Base-by-base conservation (phyloP, 352 stramenopile genomes). In the Phytophthora brassicae region DNA sequence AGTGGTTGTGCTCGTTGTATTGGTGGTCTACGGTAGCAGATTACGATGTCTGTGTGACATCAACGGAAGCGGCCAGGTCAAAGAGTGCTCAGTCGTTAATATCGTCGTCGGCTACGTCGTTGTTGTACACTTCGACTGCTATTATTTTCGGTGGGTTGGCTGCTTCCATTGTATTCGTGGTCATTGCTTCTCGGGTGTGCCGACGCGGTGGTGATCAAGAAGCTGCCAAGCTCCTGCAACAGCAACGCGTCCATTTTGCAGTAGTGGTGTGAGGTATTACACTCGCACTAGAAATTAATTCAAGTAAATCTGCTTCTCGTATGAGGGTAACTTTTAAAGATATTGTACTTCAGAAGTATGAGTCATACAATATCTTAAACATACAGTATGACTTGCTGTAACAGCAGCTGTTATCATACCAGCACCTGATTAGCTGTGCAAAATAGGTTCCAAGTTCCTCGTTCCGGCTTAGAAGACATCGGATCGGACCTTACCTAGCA, bases 1-100 rank as follows among this genome's bases (percentile, higher is more conserved):
- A 85, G 33, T 85, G 78, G 45, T 46, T 89, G 39, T 94, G 85
- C 36, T 88, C 85, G 7, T 44, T 91, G 9, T 86, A 88, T 46
- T 94, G 85, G 85, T 92, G 81, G 77, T 77, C 74, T 19, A 87
- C 84, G 0, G 68, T 62, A 22, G 66, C 53, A 41, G 74, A 90
- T 52, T 90, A 76, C 53, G 54, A 72, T 16, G 72, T 68, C 9
- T 93, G 84, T 55, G 73, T 92, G 17, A 19, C 29, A 17, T 59
- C 56, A 31, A 74, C 56, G 13, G 46, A 23, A 33, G 39, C 54
- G 20, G 45, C 38, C 16, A 70, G 65, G 39, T 53, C 51, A 3
- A 54, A 68, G 6, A 20, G 19, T 5, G 56, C 57, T 6, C 45
- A 61, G 24, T 13, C 22, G 6, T 56, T 28, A n/a, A 39, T 57